Evolutionary conservation across 176 grass and related monocot genomes (phyloP), one percentile per base, ranked within the genome.

Genomic region (Avena insularis): DNA sequence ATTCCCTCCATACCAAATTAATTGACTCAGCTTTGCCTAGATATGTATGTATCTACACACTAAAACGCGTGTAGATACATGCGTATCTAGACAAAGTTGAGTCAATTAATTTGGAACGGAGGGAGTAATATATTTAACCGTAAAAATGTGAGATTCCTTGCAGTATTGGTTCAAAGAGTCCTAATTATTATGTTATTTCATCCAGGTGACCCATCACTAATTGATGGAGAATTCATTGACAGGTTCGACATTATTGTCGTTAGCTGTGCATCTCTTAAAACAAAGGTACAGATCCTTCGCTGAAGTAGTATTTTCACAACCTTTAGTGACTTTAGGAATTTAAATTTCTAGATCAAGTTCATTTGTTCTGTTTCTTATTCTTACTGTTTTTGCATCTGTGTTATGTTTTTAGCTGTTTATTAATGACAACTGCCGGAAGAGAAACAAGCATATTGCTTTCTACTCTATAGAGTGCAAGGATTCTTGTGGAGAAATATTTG

Each of bases 401-500:
- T 49, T 71, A 81, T 64, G 3, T 36, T 81, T 82, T 64, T 82
- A 99, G 97, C 75, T 92, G 85, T 88, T 79, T 23, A 88, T 99
- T 54, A 97, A 99, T 35, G 87, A 90, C 16, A 90, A 69, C 72
- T 99, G 97, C 84, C 93, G 94, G 58, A 97, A 94, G 78, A 93
- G 92, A 84, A 83, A 81, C 79, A 99, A 93, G 74, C 92, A 59
- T 67, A 90, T 97, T 91, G 97, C 92, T 73, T 97, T 99, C 89
- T 97, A 99, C 57, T 11, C 86, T 53, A 89, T 94, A 43, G 94
- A 97, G 60, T 99, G 97, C 72, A 94, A 90, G 75, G 94, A 90
- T 88, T 91, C 94, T 48, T 99, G 97, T 84, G 97, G 92, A 83
- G 97, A 99, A 90, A 99, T 99, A 82, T 99, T 99, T 93, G 86